phyloP scores from a whole-genome alignment of 306 rosid species.

The Corylus avellana region DNA sequence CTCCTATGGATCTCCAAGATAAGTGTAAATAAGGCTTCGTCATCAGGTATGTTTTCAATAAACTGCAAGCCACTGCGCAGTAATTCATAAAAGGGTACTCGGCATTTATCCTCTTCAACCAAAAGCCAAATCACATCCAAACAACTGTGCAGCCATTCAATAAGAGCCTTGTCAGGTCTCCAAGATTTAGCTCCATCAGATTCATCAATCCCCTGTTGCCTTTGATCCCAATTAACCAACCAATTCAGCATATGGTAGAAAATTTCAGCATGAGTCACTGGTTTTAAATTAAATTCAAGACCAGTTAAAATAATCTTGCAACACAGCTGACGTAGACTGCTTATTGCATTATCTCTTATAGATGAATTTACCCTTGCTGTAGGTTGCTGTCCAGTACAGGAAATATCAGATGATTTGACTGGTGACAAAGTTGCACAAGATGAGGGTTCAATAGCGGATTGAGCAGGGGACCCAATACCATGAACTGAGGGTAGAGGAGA shows the following conservation, averaged over 20 bases:
- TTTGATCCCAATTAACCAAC: constrained; percentile 96
- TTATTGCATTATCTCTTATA: constrained; percentile 72
- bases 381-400: constrained; percentile 56
- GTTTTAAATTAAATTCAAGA: constrained; percentile 73
- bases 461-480: constrained; percentile 89
- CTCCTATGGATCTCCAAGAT: constrained; percentile 95
- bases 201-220: constrained; percentile 73
- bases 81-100: constrained; percentile 94
- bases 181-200: constrained; percentile 57
- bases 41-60: constrained; percentile 91
- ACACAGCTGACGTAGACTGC: constrained; percentile 96
- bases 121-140: constrained; percentile 98
- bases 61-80: constrained; percentile 90
- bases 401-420: constrained; percentile 72
- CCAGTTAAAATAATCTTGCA: constrained; percentile 93
- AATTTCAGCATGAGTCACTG: constrained; percentile 76
- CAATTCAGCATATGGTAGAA: constrained; percentile 89
- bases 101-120: constrained; percentile 89
- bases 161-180: constrained; percentile 81
- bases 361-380: constrained; percentile 53
- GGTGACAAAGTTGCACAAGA: constrained; percentile 71
- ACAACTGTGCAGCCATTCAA: constrained; percentile 96
- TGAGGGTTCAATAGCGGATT: constrained; percentile 61
- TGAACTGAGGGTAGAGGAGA: constrained; percentile 84
- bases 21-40: constrained; percentile 88